Percentiles rank a stretch among this genome's conserved stretches.
Conservation (phyloP, 495 filamentous ascomycete genomes). For the Penicillium steckii region DNA sequence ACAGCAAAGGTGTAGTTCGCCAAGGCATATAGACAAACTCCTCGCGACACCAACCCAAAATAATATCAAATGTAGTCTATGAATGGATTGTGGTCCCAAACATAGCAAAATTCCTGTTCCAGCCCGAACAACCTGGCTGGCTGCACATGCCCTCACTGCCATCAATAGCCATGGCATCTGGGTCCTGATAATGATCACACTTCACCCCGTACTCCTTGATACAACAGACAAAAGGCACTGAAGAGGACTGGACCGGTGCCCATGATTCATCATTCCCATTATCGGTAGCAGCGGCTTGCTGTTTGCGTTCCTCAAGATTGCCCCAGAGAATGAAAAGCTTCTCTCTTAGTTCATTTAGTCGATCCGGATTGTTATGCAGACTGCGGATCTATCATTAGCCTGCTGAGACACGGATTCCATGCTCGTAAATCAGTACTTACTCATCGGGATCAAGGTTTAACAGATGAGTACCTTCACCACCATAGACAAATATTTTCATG, state of each 20-base stretch:
- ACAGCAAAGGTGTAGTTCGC: too few relatives aligned
- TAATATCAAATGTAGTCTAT: too few relatives aligned
- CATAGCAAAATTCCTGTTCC: constrained; percentile 51
- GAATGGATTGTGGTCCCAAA: constrained; percentile 45
- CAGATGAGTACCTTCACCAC: constrained; percentile 62
- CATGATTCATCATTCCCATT: background rate
- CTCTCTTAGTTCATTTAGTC: constrained; percentile 57
- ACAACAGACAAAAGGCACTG: constrained; percentile 37
- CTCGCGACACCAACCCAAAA: too few relatives aligned
- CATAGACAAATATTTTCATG: constrained; percentile 66
- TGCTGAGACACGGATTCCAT: background rate
- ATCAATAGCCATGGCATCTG: constrained; percentile 22
- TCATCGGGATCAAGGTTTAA: constrained; percentile 65
- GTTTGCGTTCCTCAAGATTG: constrained; percentile 71
- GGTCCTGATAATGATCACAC: constrained; percentile 30
- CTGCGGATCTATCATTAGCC: constrained; percentile 25
- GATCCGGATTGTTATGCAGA: constrained; percentile 49
- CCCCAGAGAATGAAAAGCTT: constrained; percentile 85
- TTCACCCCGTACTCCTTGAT: constrained; percentile 55
- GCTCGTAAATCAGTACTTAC: constrained; percentile 39
- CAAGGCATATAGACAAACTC: too few relatives aligned
- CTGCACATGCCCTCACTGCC: constrained; percentile 22
- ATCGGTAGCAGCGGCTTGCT: constrained; percentile 3
- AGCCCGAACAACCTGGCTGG: constrained; percentile 38
- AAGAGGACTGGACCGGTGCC: constrained; percentile 16